Conservation (phyloP, 495 filamentous ascomycete genomes). For the Aspergillus coremiiformis region DNA sequence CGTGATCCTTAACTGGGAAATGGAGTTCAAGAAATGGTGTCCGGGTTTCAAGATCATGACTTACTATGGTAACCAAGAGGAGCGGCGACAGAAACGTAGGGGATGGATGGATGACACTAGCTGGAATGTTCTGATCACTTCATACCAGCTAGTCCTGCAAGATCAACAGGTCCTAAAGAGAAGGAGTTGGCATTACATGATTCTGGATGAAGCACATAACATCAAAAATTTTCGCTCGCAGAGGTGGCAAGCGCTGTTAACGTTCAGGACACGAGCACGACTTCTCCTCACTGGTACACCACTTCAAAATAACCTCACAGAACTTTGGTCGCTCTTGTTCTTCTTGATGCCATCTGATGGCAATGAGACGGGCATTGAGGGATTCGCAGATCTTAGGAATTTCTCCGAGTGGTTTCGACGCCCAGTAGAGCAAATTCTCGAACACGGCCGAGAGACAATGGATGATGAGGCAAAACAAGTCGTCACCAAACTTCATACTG, state of each 20-base stretch:
- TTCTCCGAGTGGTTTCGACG: conserved; percentile 92
- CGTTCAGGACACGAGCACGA: conserved; percentile 78
- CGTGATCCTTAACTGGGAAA: conserved; percentile 99
- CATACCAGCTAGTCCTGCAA: conserved; percentile 90
- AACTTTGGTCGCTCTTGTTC: conserved; percentile 94
- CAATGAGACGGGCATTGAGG: conserved; percentile 59
- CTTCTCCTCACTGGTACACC: conserved; percentile 92
- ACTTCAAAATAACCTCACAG: conserved; percentile 92
- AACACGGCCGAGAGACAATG: conserved; percentile 86
- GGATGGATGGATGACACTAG: conserved; percentile 86
- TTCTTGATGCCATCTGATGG: conserved; percentile 90
- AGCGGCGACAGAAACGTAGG: conserved; percentile 80
- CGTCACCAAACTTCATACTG: conserved; percentile 85
- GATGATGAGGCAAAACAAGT: conserved; percentile 85
- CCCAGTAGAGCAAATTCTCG: conserved; percentile 89
- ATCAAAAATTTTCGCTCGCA: conserved; percentile 99
- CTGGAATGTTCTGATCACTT: conserved; percentile 96
- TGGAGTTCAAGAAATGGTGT: conserved; percentile 99
- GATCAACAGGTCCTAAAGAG: conserved; percentile 91
- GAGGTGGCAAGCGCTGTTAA: conserved; percentile 89
- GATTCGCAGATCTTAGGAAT: conserved; percentile 82
- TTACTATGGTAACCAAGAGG: conserved; percentile 90
- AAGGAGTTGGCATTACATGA: conserved; percentile 95
- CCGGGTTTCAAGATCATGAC: conserved; percentile 97
- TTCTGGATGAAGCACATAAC: conserved; percentile 97